phyloP scores from a whole-genome alignment of 2,329 filamentous ascomycete genomes.

The Colletotrichum sp. region DNA sequence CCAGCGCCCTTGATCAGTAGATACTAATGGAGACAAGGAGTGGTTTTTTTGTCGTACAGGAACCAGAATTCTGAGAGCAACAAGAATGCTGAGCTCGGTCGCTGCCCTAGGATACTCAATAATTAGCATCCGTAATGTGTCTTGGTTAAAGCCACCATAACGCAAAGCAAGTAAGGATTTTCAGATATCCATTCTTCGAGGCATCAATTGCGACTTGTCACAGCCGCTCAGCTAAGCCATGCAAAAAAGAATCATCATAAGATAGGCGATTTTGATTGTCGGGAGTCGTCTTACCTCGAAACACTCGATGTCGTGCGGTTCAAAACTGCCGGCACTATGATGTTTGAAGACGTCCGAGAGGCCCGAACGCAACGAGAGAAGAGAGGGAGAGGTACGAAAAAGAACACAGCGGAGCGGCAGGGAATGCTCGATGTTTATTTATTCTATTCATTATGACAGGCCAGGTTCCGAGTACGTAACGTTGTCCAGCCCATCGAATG shows the following conservation, averaged over 20 bases:
- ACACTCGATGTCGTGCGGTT: background rate
- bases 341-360: background rate
- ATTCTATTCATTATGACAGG: background rate
- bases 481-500: conserved; percentile 1
- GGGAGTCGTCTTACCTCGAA: background rate
- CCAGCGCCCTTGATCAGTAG: too few relatives aligned
- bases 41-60: too few relatives aligned
- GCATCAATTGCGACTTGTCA: conserved; percentile 26
- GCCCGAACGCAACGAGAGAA: background rate
- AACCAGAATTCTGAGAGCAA: too few relatives aligned
- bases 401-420: background rate
- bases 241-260: conserved; percentile 35
- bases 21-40: too few relatives aligned
- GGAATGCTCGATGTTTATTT: background rate
- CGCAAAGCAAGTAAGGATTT: background rate
- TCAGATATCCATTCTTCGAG: conserved; percentile 36
- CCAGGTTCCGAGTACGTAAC: conserved; percentile 7
- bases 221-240: conserved; percentile 38
- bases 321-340: background rate
- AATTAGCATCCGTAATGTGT: background rate
- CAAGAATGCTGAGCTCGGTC: background rate
- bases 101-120: background rate
- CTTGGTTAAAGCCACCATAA: background rate
- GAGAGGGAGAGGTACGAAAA: background rate
- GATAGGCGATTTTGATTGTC: background rate